These are phyloP conservation scores for Metarhizium sp. DNA, from an alignment of 2,329 filamentous ascomycete species.

Conservation along the genomic window DNA sequence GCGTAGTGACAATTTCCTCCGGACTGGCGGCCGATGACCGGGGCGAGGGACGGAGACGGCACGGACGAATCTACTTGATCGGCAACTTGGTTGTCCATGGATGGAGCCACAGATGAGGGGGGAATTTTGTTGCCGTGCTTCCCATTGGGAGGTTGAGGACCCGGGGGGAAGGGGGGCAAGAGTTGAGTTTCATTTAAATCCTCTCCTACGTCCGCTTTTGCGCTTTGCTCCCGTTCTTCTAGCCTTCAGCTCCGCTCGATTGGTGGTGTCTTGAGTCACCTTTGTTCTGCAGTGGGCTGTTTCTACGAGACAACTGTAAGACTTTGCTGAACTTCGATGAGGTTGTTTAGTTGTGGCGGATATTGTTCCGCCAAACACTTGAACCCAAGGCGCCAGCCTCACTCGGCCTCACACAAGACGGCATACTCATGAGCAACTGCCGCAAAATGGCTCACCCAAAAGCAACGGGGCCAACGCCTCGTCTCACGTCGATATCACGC, in stretches of 20 bases:
- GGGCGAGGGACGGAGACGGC: background rate
- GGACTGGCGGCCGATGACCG: background rate
- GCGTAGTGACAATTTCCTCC: background rate
- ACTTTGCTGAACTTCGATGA: background rate
- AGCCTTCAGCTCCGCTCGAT: too few relatives aligned
- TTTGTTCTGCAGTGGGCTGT: too few relatives aligned
- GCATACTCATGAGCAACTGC: too few relatives aligned
- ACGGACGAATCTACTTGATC: background rate
- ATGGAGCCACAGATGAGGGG: too few relatives aligned
- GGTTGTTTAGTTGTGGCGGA: background rate
- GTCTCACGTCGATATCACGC: background rate
- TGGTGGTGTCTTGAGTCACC: too few relatives aligned
- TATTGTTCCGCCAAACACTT: background rate
- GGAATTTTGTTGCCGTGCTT: background rate
- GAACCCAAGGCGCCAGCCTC: too few relatives aligned
- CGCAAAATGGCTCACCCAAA: background rate
- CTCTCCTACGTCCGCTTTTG: too few relatives aligned
- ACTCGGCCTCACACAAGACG: too few relatives aligned
- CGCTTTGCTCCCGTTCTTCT: too few relatives aligned
- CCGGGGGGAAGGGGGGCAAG: too few relatives aligned
- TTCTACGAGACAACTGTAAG: background rate
- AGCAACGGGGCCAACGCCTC: background rate
- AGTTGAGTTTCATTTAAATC: too few relatives aligned
- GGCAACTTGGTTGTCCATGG: background rate
- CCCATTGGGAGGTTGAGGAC: background rate